Conservation (phyloP, 768 basidiomycete genomes). For the Lactifluus subvellereus region DNA sequence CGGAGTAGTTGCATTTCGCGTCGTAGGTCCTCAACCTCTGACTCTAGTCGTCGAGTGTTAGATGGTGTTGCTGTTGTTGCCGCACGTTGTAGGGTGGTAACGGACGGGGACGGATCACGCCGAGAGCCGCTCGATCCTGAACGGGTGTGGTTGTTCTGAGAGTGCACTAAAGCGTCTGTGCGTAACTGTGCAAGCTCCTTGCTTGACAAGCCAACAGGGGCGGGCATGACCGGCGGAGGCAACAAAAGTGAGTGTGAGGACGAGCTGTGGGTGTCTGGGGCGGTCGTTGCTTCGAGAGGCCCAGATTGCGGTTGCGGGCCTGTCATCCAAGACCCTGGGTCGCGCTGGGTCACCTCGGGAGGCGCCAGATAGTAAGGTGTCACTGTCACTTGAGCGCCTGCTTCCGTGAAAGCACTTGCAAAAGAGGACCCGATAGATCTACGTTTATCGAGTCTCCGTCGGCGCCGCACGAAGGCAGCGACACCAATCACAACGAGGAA, state of each 20-base stretch:
- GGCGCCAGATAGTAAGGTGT: constrained; percentile 2
- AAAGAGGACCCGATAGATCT: not conserved
- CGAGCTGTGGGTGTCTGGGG: not conserved
- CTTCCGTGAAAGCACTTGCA: not conserved
- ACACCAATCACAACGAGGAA: not conserved
- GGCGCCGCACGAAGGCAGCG: constrained; percentile 1
- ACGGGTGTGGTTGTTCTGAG: not conserved
- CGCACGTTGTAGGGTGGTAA: not conserved
- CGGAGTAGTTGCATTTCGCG: constrained; percentile 28
- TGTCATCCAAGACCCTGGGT: not conserved
- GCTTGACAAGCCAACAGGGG: not conserved
- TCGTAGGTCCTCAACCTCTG: constrained; percentile 30
- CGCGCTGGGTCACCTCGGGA: not conserved
- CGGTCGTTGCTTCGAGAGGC: not conserved
- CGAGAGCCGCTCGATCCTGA: not conserved
- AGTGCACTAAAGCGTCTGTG: not conserved
- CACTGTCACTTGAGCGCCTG: not conserved
- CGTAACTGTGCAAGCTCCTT: constrained; percentile 16
- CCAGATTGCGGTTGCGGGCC: not conserved
- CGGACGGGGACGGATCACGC: not conserved
- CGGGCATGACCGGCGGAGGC: not conserved
- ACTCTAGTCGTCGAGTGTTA: constrained; percentile 1
- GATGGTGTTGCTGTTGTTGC: not conserved
- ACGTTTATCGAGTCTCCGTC: not conserved
- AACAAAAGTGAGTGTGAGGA: not conserved